These are phyloP conservation scores for Misopates orontium DNA, from an alignment of 257 asterid species.

Conservation along the genomic window DNA sequence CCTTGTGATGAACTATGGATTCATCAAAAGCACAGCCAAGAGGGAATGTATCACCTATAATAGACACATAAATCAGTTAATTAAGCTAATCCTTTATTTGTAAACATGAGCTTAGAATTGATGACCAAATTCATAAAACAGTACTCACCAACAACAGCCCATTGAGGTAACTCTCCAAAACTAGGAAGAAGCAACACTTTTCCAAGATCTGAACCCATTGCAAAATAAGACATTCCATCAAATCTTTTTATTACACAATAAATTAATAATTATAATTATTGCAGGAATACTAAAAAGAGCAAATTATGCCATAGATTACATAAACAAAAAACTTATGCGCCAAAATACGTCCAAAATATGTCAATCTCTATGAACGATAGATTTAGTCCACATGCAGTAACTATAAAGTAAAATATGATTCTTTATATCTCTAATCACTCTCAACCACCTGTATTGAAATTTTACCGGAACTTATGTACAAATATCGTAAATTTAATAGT, in stretches of 20 bases:
- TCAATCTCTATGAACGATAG: too few relatives aligned
- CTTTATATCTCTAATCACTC: too few relatives aligned
- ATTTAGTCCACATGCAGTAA: too few relatives aligned
- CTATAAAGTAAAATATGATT: too few relatives aligned
- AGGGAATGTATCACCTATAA: conserved; percentile 54
- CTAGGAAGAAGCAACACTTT: conserved; percentile 53
- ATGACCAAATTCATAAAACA: not conserved
- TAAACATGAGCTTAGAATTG: not conserved
- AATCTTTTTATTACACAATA: not conserved
- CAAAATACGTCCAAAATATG: too few relatives aligned
- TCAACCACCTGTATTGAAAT: too few relatives aligned
- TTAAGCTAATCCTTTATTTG: not conserved
- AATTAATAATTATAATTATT: not conserved
- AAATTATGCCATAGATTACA: too few relatives aligned
- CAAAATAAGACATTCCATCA: not conserved
- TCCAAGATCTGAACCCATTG: conserved; percentile 44
- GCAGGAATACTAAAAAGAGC: not conserved
- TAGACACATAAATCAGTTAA: not conserved
- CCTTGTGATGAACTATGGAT: conserved; percentile 49
- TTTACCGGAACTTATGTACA: too few relatives aligned
- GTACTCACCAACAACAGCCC: conserved; percentile 56
- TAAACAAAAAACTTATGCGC: too few relatives aligned
- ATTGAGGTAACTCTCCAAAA: conserved; percentile 49
- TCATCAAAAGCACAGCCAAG: conserved; percentile 54
- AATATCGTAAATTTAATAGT: too few relatives aligned